A percentile compares a stretch with the other conserved stretches of the same genome.
phyloP scores from a whole-genome alignment of 331 rosid species.

The Spiraea crenata region DNA sequence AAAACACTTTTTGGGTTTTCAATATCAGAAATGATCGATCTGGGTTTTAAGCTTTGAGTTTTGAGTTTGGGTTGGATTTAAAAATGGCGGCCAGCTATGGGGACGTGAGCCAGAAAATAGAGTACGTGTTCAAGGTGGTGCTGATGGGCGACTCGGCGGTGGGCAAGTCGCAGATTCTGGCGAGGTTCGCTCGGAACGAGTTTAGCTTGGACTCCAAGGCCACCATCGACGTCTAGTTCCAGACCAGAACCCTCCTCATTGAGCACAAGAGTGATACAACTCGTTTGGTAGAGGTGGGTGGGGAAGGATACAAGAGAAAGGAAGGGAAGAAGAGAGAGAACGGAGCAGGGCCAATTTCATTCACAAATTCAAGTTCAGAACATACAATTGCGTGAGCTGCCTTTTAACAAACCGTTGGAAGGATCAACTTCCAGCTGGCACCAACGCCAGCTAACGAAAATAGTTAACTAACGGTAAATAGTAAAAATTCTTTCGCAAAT shows the following conservation, averaged over 20 bases:
- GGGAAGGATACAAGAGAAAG: too few relatives aligned
- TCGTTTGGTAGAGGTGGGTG: too few relatives aligned
- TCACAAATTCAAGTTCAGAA: too few relatives aligned
- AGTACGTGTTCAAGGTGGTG: conserved; percentile 96
- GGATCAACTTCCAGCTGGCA: too few relatives aligned
- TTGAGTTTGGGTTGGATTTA: background rate
- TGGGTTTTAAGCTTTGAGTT: background rate
- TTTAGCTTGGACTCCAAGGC: conserved; percentile 96
- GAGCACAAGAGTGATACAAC: conserved; percentile 95
- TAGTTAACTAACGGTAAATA: too few relatives aligned
- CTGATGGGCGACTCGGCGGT: conserved; percentile 97
- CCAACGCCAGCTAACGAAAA: too few relatives aligned
- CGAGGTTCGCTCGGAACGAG: conserved; percentile 90
- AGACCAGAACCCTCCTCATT: conserved; percentile 82
- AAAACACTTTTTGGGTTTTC: background rate
- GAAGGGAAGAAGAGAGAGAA: too few relatives aligned
- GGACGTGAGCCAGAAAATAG: conserved; percentile 84
- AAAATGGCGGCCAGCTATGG: conserved; percentile 78
- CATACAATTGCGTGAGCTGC: too few relatives aligned
- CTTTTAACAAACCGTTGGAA: too few relatives aligned
- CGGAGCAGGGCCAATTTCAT: too few relatives aligned
- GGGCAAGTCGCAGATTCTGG: conserved; percentile 91
- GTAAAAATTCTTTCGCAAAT: too few relatives aligned
- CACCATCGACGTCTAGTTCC: conserved; percentile 97
- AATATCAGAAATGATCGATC: background rate